Conservation (phyloP, 805 yeast species). For the Ogataea kodamae region DNA sequence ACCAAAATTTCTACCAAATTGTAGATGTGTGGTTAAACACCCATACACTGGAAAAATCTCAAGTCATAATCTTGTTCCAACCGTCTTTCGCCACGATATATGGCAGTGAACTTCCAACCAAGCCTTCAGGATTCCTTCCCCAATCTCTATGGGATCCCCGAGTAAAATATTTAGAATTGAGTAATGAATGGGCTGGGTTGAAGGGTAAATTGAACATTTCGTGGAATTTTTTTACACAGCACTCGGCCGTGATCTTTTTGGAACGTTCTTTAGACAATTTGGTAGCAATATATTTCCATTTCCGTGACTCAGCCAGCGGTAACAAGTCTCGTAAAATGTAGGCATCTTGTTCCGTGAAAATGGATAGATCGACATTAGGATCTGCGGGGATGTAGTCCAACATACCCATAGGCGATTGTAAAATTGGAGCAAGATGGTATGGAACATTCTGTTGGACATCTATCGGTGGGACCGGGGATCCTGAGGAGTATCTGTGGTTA, state of each 20-base stretch:
- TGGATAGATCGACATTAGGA: conserved; percentile 20
- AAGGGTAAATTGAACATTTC: conserved; percentile 33
- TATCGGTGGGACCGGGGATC: not conserved
- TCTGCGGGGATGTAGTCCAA: conserved; percentile 26
- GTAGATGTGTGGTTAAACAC: too few species aligned
- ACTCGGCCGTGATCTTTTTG: conserved; percentile 31
- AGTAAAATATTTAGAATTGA: conserved; percentile 22
- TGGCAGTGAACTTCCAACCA: conserved; percentile 33
- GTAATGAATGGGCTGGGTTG: conserved; percentile 23
- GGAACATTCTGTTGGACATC: too few species aligned
- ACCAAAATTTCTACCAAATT: too few species aligned
- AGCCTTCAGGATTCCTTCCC: conserved; percentile 28
- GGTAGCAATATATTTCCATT: conserved; percentile 33
- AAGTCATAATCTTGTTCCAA: conserved; percentile 26
- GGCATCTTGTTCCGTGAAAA: conserved; percentile 32
- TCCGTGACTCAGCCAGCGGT: conserved; percentile 32
- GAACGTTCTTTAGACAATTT: conserved; percentile 30
- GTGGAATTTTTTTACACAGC: conserved; percentile 31
- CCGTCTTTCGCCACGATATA: conserved; percentile 32
- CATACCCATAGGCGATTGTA: conserved; percentile 14
- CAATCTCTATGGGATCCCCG: conserved; percentile 11
- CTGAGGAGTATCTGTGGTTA: conserved; percentile 3
- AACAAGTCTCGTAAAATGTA: conserved; percentile 26
- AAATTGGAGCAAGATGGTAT: too few species aligned
- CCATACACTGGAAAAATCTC: conserved; percentile 1